phyloP scores from a whole-genome alignment of 2,329 filamentous ascomycete species.

The Cladophialophora immunda region DNA sequence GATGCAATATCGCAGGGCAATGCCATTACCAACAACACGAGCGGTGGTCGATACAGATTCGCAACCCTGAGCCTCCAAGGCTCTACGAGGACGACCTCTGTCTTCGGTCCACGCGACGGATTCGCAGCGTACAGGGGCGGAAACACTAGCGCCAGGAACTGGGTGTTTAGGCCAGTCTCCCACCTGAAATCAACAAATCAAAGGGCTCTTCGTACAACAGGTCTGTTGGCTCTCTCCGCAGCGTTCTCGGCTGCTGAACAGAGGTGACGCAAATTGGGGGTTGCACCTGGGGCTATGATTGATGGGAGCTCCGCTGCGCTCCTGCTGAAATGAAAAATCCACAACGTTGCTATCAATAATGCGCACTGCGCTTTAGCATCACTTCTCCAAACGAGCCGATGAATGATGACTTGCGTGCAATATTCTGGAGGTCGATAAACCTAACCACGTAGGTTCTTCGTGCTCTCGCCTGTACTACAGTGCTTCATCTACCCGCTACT shows the following conservation, averaged over 20 bases:
- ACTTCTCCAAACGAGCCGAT: background rate
- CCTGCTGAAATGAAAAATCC: background rate
- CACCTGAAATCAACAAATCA: background rate
- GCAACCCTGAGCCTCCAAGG: background rate
- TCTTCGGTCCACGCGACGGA: background rate
- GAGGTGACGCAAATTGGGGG: background rate
- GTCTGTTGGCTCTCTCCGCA: background rate
- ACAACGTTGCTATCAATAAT: background rate
- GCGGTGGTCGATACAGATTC: background rate
- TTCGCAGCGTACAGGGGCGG: background rate
- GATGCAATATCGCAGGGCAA: background rate
- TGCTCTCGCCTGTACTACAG: background rate
- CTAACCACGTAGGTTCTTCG: background rate
- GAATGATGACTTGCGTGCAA: background rate
- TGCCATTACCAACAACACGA: background rate
- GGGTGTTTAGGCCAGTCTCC: background rate
- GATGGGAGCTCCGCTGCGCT: background rate
- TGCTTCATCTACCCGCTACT: background rate
- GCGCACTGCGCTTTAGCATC: background rate
- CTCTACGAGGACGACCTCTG: background rate
- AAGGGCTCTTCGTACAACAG: background rate
- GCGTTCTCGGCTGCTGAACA: background rate
- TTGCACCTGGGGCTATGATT: background rate
- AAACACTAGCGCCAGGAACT: conserved; percentile 21
- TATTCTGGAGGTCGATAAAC: background rate